Evolutionary conservation across 2,329 filamentous ascomycete species (phyloP).

Genomic region (Epichloe uncinata): DNA sequence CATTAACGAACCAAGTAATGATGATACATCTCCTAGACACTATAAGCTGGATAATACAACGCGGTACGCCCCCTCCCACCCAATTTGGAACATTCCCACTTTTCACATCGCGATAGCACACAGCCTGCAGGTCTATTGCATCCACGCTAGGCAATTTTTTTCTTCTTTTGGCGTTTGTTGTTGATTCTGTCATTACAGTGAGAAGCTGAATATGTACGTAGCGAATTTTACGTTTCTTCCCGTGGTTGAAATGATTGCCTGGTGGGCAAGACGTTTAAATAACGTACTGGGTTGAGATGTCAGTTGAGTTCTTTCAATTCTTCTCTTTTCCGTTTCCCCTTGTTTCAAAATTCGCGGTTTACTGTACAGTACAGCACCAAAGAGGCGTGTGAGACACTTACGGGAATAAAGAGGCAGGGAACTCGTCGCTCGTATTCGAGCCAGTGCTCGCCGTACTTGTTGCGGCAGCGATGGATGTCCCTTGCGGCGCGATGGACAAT

Average conservation of each 20-base stretch:
- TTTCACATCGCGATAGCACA: background rate
- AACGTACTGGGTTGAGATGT: background rate
- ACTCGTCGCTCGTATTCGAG: conserved; percentile 64
- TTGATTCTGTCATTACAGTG: background rate
- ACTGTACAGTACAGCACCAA: background rate
- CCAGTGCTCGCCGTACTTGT: conserved; percentile 76
- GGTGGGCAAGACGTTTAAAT: background rate
- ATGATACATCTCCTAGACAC: background rate
- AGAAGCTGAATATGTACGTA: background rate
- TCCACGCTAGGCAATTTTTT: no score
- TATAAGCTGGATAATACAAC: background rate
- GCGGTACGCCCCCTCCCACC: background rate
- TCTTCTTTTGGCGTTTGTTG: no score
- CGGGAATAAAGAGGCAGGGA: conserved; percentile 74
- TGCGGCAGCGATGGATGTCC: conserved; percentile 64
- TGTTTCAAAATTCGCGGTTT: background rate
- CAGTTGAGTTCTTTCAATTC: no score
- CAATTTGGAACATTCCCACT: background rate
- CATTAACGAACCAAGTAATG: background rate
- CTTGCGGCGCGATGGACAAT: conserved; percentile 65
- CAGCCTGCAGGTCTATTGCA: no score
- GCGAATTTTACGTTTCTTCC: background rate
- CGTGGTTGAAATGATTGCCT: background rate
- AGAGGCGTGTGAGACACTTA: conserved; percentile 16
- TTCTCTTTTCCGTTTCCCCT: background rate